phyloP scores from a whole-genome alignment of 2,329 filamentous ascomycete species.

The Penicillium carneum region DNA sequence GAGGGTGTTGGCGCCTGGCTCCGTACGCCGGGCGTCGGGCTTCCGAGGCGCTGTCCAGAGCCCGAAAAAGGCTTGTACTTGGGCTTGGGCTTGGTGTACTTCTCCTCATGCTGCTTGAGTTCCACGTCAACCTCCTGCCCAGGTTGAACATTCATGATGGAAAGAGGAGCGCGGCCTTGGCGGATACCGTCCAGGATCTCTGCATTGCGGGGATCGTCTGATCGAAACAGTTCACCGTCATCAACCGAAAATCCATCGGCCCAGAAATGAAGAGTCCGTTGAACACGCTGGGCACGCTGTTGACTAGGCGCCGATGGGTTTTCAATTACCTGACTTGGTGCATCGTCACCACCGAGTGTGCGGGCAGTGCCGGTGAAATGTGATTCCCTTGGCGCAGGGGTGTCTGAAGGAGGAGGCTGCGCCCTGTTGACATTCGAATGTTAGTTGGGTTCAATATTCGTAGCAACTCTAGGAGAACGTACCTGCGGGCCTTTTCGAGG shows the following conservation, averaged over 20 bases:
- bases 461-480: conserved; percentile 7
- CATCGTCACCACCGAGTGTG: conserved; percentile 71
- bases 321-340: conserved; percentile 64
- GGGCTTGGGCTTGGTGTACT: conserved; percentile 68
- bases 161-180: conserved; percentile 67
- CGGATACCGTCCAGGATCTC: conserved; percentile 69
- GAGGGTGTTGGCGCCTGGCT: conserved; percentile 46
- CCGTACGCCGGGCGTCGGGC: conserved; percentile 65
- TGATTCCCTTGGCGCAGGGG: conserved; percentile 52
- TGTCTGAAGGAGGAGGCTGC: conserved; percentile 49
- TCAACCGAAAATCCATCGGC: conserved; percentile 71
- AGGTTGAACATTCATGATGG: conserved; percentile 67
- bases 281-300: conserved; percentile 59
- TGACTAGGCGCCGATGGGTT: conserved; percentile 56
- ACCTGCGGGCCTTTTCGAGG: conserved; percentile 56
- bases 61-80: conserved; percentile 70
- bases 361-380: conserved; percentile 67
- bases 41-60: conserved; percentile 67
- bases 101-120: conserved; percentile 68
- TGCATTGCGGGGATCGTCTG: conserved; percentile 69
- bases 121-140: conserved; percentile 71
- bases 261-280: conserved; percentile 69
- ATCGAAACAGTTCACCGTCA: conserved; percentile 68
- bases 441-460: neutral
- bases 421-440: conserved; percentile 35